Percentiles rank a stretch among this genome's conserved stretches.
Conservation (phyloP, 345 rosid genomes). For the Pugionium dolabratum region DNA sequence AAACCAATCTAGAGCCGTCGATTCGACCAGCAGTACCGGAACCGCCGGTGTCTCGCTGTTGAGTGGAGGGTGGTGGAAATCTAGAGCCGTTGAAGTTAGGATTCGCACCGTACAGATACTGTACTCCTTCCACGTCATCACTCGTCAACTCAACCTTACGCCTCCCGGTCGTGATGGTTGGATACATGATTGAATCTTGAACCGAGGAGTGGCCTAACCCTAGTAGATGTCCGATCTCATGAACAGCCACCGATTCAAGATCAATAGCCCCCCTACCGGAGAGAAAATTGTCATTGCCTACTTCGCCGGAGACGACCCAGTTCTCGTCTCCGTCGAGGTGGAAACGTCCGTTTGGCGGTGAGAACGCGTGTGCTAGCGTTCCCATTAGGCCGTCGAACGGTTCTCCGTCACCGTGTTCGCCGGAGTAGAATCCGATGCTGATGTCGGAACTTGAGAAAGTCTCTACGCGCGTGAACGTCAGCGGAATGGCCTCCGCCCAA, state of each 20-base stretch:
- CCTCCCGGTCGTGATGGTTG: conserved; percentile 62
- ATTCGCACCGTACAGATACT: conserved; percentile 64
- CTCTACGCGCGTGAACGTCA: conserved; percentile 59
- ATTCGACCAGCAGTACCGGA: conserved; percentile 31
- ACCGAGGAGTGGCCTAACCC: conserved; percentile 92
- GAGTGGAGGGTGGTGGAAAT: conserved; percentile 39
- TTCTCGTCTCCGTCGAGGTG: conserved; percentile 73
- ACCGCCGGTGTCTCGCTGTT: conserved; percentile 51
- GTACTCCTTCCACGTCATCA: conserved; percentile 79
- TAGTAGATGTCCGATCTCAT: conserved; percentile 88
- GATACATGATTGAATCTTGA: conserved; percentile 77
- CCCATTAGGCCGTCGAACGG: conserved; percentile 79
- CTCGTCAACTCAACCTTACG: conserved; percentile 56
- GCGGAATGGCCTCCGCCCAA: conserved; percentile 70
- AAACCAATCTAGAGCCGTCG: conserved; percentile 31
- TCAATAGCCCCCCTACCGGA: conserved; percentile 50
- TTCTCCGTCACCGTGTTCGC: conserved; percentile 93
- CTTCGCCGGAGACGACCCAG: conserved; percentile 60
- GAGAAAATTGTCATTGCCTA: conserved; percentile 21
- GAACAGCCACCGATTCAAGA: conserved; percentile 86
- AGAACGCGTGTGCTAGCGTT: conserved; percentile 88
- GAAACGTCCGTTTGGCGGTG: conserved; percentile 73
- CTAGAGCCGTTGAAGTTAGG: conserved; percentile 57
- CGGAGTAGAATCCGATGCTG: conserved; percentile 60
- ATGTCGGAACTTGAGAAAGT: conserved; percentile 52